Base-by-base conservation (phyloP, 805 yeast genomes). In the Blastobotrys terrestris region DNA sequence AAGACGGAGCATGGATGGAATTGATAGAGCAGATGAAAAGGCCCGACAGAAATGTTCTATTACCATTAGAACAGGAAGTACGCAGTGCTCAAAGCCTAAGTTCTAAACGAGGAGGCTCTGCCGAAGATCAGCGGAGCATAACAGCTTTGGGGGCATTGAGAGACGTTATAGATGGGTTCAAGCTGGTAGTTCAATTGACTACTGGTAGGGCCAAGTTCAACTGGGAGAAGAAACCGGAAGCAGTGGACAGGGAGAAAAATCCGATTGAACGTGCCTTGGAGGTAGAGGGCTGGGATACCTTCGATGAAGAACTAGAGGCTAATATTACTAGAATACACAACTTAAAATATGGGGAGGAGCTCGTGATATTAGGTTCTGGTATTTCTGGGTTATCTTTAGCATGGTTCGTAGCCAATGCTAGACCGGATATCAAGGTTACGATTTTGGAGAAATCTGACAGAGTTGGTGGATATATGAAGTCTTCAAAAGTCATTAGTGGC, bases 341-440 rank as follows among this genome's bases (percentile, higher is more conserved):
- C 18, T 46, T 68, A 31, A 44, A 54, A 11, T 80, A 49, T 7
- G 62, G 63, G 31, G 63, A 60, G 0, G 67, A 67, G 18, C 82
- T 90, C 1, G 90, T 86, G 0, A 86, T 91, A 0, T 63, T 90
- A 1, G 99, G 99, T 0, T 84, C 87, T 0, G 99, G 99, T 0
- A 78, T 92, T 1, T 85, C 96, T 0, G 97, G 97, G 0, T 72
- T 94, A 2, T 72, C 89, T 1, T 53, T 69, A 7, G 68, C 73
- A 1, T 66, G 67, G 61, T 55, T 66, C 31, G 71, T 90, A 13
- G 73, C 76, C 39, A 78, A 77, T 51, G 66, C 88, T n/a, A 74
- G 96, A 49, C 97, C 97, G 0, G 96, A 90, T 65, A 60, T 87
- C 16, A 67, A 70, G 2, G 76, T 92, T 45, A 78, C 79, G 1